Base-by-base conservation (phyloP, 1,284 basidiomycete species). In the Flammula alnicola region DNA sequence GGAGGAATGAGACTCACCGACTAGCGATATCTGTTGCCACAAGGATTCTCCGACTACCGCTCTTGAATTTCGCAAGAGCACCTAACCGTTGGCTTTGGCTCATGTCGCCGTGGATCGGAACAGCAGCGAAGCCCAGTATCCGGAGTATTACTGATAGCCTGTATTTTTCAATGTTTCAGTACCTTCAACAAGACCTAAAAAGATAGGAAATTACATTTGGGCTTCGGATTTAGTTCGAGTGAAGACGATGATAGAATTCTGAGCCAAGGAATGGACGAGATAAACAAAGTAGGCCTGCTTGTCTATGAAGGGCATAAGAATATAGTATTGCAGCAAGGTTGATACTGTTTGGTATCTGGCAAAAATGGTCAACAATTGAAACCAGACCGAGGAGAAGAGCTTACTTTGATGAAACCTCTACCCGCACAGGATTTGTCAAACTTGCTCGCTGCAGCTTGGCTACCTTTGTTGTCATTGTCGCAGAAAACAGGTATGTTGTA, bases 391-490 rank as follows among this genome's bases (percentile, higher is more conserved):
- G 10, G 14, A 25, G 8, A 32, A n/a, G 20, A 70, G 25, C 87
- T 60, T 65, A 94, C 91, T 98, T 98, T 61, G 91, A 84, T 30
- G 87, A 93, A 1, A 97, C 94, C 71, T 99, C 95, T 5, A 99
- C 87, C 56, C 93, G 83, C n/a, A 98, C 85, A 5, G 97, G 97
- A 66, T 97, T 97, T 45, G 85, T 84, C 62, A 99, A 77, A 76
- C 91, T 94, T n/a, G 97, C 96, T 47, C 97, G 78, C 68, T 99
- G 96, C 6, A 99, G 78, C 70, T 99, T 98, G 19, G 93, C 95
- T 8, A 99, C 95, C 71, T 98, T 99, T 17, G 94, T 97, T 2
- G 96, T 98, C 95, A 99, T 99, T n/a, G 97, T 99, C 1, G 97
- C 97, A 11, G 95, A 97, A 77, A 97, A 99, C 1, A 99, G 81